Percentiles rank a stretch among this genome's conserved stretches.
These are phyloP conservation scores for Boletus pseudo-olivaceus DNA, from an alignment of 768 basidiomycete species.

Conservation along the genomic window DNA sequence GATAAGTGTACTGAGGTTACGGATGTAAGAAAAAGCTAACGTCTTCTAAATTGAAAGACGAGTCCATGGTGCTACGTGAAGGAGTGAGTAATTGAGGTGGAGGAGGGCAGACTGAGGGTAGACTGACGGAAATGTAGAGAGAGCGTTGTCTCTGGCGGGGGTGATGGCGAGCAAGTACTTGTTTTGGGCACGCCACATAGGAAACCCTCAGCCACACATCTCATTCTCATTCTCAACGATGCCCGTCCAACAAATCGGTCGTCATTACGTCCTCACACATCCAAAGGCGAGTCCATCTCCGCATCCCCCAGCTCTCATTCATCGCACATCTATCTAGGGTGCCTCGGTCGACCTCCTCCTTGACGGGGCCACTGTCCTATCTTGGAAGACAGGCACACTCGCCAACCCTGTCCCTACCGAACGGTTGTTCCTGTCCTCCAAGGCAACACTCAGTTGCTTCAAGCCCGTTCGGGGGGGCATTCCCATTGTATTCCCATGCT, in stretches of 20 bases:
- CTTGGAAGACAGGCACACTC: constrained; percentile 65
- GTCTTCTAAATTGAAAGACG: constrained; percentile 64
- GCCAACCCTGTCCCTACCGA: constrained; percentile 45
- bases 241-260: constrained; percentile 50
- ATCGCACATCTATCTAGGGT: constrained; percentile 43
- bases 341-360: constrained; percentile 60
- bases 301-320: neutral
- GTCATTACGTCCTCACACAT: constrained; percentile 52
- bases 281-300: constrained; percentile 45
- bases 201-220: constrained; percentile 9
- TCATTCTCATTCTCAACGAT: constrained; percentile 31
- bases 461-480: constrained; percentile 67
- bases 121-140: neutral
- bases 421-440: constrained; percentile 77
- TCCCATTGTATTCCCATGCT: constrained; percentile 78
- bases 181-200: constrained; percentile 21
- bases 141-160: neutral
- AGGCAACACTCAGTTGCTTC: constrained; percentile 74
- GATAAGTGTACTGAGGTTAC: constrained; percentile 15
- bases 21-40: constrained; percentile 38
- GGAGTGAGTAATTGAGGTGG: neutral
- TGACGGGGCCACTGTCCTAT: constrained; percentile 84
- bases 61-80: constrained; percentile 51
- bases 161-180: neutral
- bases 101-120: neutral